Evolutionary conservation across 495 filamentous ascomycete genomes (phyloP).

Genomic region (Hypomontagnella monticulosa): DNA sequence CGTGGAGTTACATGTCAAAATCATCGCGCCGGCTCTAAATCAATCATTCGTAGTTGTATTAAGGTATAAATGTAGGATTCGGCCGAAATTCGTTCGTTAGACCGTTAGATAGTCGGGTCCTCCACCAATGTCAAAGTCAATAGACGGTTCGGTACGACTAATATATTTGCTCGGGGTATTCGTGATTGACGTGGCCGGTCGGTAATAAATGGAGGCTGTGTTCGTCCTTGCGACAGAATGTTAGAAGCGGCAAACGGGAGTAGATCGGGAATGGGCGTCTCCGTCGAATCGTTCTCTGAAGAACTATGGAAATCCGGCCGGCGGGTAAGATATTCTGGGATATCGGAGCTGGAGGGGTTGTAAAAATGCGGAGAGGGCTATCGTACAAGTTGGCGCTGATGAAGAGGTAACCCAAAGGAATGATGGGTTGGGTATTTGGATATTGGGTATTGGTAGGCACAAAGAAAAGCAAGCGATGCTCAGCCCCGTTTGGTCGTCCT

Average conservation of each 20-base stretch:
- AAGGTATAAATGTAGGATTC: neutral
- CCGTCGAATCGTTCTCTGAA: neutral
- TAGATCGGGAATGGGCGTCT: constrained; percentile 8
- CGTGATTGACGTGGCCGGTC: constrained; percentile 5
- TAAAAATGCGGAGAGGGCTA: neutral
- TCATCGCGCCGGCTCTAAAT: constrained; percentile 39
- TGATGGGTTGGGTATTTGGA: neutral
- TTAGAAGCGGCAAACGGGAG: constrained; percentile 4
- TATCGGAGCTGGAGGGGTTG: neutral
- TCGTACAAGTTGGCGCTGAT: constrained; percentile 9
- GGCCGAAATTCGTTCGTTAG: neutral
- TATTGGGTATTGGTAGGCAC: constrained; percentile 2
- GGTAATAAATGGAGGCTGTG: constrained; percentile 16
- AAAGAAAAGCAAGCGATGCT: constrained; percentile 22
- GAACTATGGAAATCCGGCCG: constrained; percentile 30
- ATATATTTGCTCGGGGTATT: constrained; percentile 15
- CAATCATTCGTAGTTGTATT: constrained; percentile 13
- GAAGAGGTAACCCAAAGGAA: constrained; percentile 6
- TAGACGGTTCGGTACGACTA: constrained; percentile 2
- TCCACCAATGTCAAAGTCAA: constrained; percentile 11
- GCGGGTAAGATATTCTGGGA: constrained; percentile 17
- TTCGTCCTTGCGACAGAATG: constrained; percentile 13
- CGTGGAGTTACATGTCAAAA: constrained; percentile 62
- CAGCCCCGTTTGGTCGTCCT: constrained; percentile 33
- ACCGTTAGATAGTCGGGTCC: neutral